Conservation (phyloP, 2,329 filamentous ascomycete genomes). For the Paecilomyces fulvus region DNA sequence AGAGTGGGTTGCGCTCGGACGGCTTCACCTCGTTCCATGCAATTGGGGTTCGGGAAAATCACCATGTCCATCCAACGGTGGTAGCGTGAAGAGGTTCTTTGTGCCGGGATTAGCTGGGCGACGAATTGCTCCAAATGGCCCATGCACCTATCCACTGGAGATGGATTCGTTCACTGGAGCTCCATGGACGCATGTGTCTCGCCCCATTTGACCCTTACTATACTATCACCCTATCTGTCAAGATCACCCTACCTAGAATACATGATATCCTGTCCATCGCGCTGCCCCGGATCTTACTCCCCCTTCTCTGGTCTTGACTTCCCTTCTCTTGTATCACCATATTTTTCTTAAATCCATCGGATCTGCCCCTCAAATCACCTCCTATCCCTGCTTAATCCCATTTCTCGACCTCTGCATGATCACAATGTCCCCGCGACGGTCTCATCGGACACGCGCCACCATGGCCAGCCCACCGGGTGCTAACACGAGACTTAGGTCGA, state of each 20-base stretch:
- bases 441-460: conserved; percentile 27
- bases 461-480: conserved; percentile 21
- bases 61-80: not conserved
- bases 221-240: not conserved
- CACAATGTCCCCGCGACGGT: conserved; percentile 31
- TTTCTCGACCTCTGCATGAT: not conserved
- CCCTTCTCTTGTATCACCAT: not conserved
- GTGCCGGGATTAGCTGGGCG: not conserved
- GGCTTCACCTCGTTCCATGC: not conserved
- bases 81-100: not conserved
- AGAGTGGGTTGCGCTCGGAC: not conserved
- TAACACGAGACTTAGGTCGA: conserved; percentile 29
- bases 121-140: not conserved
- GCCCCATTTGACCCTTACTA: not conserved
- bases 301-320: not conserved
- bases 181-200: not conserved
- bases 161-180: not conserved
- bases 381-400: conserved; percentile 1
- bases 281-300: not conserved
- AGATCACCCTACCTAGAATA: not conserved
- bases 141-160: not conserved
- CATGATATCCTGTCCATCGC: not conserved
- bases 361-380: conserved; percentile 1
- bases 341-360: not conserved
- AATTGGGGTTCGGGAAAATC: not conserved